Base-by-base conservation (phyloP, 371 early-diverging fungal genomes). In the Neoconidiobolus thromboides region DNA sequence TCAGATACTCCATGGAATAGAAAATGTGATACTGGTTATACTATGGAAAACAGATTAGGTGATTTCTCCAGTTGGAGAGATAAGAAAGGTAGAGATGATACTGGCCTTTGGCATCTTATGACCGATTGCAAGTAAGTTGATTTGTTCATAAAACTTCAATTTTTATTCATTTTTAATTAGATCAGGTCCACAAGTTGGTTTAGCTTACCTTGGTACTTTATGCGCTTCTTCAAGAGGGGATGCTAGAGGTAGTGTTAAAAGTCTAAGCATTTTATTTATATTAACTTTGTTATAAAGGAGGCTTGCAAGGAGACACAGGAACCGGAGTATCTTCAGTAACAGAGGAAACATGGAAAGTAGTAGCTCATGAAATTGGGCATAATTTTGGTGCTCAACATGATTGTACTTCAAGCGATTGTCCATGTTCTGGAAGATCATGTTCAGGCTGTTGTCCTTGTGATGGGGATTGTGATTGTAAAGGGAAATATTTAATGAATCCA, bases 321-420 rank as follows among this genome's bases (percentile, higher is more conserved):
- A 81, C 90, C 4, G 93, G 84, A 38, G 86, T 96, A 0, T 89
- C 90, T n/a, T 83, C 93, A 0, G 75, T 81, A 36, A 83, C 83
- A 41, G 74, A 81, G 9, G 83, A 82, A 51, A 91, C 91, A 66
- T 96, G 93, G 93, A 87, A 90, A 69, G 90, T 95, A 0, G 85
- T 95, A 3, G 96, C 94, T 7, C 96, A 96, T 65, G 90, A 89
- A 70, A 81, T 95, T 65, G 95, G 93, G 2, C 95, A 96, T 68
- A 88, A 82, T 53, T 87, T 90, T 74, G 89, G 86, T 64, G 81
- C 77, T 0, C 61, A 56, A 47, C 73, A 77, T 61, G 73, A 73
- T 61, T 73, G 72, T 61, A 47, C 51, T 55, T 36, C 50, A 9
- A 38, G 26, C 58, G n/a, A 46, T 15, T 57, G 38, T 57, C 65